These are phyloP conservation scores for Corylus heterophylla DNA, from an alignment of 306 rosid species.

Conservation along the genomic window DNA sequence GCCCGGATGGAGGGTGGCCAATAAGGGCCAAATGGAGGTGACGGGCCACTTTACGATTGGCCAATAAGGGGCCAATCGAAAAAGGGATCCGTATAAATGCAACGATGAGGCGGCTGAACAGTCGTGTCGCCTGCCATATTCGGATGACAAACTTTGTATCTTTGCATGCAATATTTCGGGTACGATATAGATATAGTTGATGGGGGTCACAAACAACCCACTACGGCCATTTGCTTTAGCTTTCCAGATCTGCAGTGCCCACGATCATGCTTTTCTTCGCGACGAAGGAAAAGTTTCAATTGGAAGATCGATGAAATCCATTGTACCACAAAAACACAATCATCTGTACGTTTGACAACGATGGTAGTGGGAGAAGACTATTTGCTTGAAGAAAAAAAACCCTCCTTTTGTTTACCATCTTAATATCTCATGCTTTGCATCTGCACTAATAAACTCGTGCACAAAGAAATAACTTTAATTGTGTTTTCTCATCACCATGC, in stretches of 20 bases:
- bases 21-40: too few species aligned
- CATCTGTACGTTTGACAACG: not conserved
- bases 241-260: not conserved
- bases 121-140: too few species aligned
- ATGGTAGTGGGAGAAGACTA: not conserved
- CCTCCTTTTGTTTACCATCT: not conserved
- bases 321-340: not conserved
- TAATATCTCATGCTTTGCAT: too few species aligned
- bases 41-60: too few species aligned
- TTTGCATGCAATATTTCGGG: not conserved
- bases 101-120: too few species aligned
- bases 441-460: not conserved
- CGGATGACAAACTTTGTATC: not conserved
- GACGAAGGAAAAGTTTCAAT: not conserved
- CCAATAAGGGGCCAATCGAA: too few species aligned
- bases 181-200: not conserved
- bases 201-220: not conserved
- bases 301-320: not conserved
- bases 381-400: not conserved
- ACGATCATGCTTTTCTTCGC: not conserved
- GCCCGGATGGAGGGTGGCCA: too few species aligned
- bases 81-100: too few species aligned
- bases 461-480: not conserved
- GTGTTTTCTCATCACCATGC: too few species aligned
- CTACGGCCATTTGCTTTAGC: not conserved